Evolutionary conservation across 192 early-diverging fungal species (phyloP), one percentile per base, ranked within the genome.

Genomic region (Coemansia sp.): DNA sequence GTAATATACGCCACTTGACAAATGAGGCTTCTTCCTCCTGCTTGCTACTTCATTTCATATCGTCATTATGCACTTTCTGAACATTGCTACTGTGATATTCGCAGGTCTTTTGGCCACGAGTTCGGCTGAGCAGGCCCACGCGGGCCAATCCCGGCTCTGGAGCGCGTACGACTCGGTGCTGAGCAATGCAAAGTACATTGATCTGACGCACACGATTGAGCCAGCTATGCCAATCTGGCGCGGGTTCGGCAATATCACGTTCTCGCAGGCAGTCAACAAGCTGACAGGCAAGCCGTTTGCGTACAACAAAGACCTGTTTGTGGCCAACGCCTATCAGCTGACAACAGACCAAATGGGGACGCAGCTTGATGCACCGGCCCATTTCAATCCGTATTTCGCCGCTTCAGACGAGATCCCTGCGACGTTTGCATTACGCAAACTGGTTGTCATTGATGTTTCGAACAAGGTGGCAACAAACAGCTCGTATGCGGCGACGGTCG

Each of bases 321-420:
- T 76, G 15, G 82, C 82, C 5, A 80, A 63, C 14, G 78, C 77
- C 1, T 83, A 83, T 60, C 69, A 56, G 59, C 71, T 83, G 64
- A 80, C 76, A 5, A 83, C 82, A 4, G 82, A 83, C 52, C 82
- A 83, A 71, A 66, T 80, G 71, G 82, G 82, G 60, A 81, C 82
- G 52, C 82, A 83, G 60, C 71, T 83, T 47, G 82, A 83, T 19
- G 69, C 82, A 25, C 82, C 82, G 7, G 77, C 74, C 2, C 82
- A 83, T 59, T 83, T 79, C 64, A 78, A 74, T 54, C 70, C 82
- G 20, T 64, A 69, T 52, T 66, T 55, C 47, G 75, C 78, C 2
- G 69, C 74, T 2, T 49, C 79, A 0, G 82, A 83, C 65, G 78
- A 83, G 62, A 68, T 83, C 20, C 82, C 82, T 4, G 60, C 74